Evolutionary conservation across 2,329 filamentous ascomycete species (phyloP), one percentile per base, ranked within the genome.

Genomic region (Diaporthe vexans): DNA sequence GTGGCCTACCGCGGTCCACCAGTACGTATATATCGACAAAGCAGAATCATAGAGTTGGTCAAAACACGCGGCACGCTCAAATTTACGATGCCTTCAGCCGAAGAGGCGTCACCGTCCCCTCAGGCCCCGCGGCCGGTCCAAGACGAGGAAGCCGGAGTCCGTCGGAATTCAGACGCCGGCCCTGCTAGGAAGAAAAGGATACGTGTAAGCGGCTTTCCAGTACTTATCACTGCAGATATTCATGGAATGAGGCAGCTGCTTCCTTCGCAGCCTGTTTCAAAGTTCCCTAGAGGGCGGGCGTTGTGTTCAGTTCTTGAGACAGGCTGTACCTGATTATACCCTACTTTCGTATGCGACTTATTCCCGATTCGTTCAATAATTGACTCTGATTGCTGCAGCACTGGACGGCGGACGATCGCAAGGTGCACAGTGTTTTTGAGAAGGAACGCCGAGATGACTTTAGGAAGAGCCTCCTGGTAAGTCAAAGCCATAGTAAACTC

Each of bases 391-490:
- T 52, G 51, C 51, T 52, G 51, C 51, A 52, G 51, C n/a, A 52
- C 26, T 52, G 51, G 51, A 85, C 84, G 1, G 81, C 82, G 7
- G 79, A 85, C 67, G 84, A 86, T 68, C 83, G 84, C 13, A 83
- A 83, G 4, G 81, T 81, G 7, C 84, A 85, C 74, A 80, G 83
- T 1, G 79, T 83, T 9, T 85, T 85, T 75, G 84, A 85, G 71
- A 82, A 82, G 76, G 82, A 80, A 4, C 82, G 84, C 19, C 80
- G 84, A n/a, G 84, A 85, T 75, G 81, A 83, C 1, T 86, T 85
- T 77, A 83, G 83, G 68, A 81, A 83, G 56, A 78, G 81, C 3
- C 73, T 86, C 24, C 81, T 78, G 56, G 84, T 84, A 40, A 75
- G 81, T 79, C 24, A 24, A 54, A n/a, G n/a, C n/a, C n/a, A n/a